Evolutionary conservation across 108 stramenopile genomes (phyloP).

Genomic region (Stephanodiscus triporus): DNA sequence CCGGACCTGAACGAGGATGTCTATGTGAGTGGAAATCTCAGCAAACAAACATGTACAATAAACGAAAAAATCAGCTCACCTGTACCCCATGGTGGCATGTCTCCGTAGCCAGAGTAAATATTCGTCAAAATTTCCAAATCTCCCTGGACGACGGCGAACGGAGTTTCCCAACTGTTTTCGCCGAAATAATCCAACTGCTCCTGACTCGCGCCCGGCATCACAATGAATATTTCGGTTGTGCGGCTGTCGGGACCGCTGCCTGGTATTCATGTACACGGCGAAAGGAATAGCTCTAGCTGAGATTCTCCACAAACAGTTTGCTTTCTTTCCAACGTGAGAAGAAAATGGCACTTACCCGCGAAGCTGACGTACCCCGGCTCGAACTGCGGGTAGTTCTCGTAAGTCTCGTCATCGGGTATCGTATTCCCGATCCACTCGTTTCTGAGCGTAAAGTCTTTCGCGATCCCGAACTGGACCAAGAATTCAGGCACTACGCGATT

Average conservation of each 20-base stretch:
- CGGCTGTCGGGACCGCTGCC: slow-evolving; percentile 75
- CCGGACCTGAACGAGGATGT: slow-evolving; percentile 16
- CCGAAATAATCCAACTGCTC: slow-evolving; percentile 59
- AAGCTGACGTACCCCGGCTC: slow-evolving; percentile 35
- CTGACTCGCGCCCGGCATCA: slow-evolving; percentile 65
- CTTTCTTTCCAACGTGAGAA: no score
- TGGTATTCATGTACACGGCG: no score
- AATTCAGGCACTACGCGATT: slow-evolving; percentile 82
- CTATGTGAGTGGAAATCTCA: neutral
- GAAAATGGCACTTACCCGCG: slow-evolving; percentile 54
- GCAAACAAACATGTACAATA: neutral
- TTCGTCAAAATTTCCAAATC: slow-evolving; percentile 58
- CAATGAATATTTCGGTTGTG: slow-evolving; percentile 83
- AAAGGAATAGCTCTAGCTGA: no score
- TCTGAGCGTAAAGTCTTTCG: slow-evolving; percentile 13
- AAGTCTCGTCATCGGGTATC: slow-evolving; percentile 41
- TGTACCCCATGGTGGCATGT: slow-evolving; percentile 81
- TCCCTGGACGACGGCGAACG: slow-evolving; percentile 72
- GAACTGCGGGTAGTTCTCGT: slow-evolving; percentile 15
- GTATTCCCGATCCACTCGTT: slow-evolving; percentile 16
- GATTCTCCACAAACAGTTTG: no score
- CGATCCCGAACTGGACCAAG: slow-evolving; percentile 66
- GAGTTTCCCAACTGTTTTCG: slow-evolving; percentile 84
- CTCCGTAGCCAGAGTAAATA: slow-evolving; percentile 79
- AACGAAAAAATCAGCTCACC: slow-evolving; percentile 20